Base-by-base conservation (phyloP, 352 stramenopile genomes). In the Pythium plurisporium region DNA sequence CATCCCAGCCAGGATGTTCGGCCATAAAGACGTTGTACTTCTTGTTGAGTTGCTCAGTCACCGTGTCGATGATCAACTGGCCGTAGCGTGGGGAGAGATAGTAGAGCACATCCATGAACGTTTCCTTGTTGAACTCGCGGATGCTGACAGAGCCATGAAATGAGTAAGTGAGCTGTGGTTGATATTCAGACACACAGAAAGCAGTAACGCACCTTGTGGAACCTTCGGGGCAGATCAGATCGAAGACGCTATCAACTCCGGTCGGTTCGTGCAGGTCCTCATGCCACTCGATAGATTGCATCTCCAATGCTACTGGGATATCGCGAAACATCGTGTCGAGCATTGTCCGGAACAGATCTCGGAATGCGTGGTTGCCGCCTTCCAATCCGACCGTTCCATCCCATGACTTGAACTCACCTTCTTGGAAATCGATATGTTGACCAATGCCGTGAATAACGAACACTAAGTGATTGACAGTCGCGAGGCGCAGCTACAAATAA, bases 91-190 rank as follows among this genome's bases (percentile, higher is more conserved):
- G 86, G 17, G 82, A 95, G 62, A 97, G 70, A 69, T 97, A 98
- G 46, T 96, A 98, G 4, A 97, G 62, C n/a, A 97, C 82, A 50
- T 98, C 91, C 84, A 98, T 95, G 29, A 98, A 72, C 0, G 91
- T 96, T 65, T 97, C 90, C 61, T 98, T 98, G 60, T 88, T 96
- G 62, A 97, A 98, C 27, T 96, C 76, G 36, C 91, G 77, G 62
- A 98, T 90, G 33, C 85, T 92, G 33, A 5, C 19, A 46, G 17
- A 4, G 29, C 15, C 1, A 91, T 79, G 38, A 89, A 79, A 10
- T 71, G 79, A 29, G 91, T 93, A n/a, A n/a, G n/a, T n/a, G n/a
- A n/a, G n/a, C n/a, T n/a, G n/a, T n/a, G n/a, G n/a, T n/a, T n/a
- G n/a, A n/a, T n/a, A n/a, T n/a, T n/a, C n/a, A n/a, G n/a, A n/a